These are phyloP conservation scores for Phytophthora palmivora DNA, from an alignment of 352 stramenopile species.

Conservation along the genomic window DNA sequence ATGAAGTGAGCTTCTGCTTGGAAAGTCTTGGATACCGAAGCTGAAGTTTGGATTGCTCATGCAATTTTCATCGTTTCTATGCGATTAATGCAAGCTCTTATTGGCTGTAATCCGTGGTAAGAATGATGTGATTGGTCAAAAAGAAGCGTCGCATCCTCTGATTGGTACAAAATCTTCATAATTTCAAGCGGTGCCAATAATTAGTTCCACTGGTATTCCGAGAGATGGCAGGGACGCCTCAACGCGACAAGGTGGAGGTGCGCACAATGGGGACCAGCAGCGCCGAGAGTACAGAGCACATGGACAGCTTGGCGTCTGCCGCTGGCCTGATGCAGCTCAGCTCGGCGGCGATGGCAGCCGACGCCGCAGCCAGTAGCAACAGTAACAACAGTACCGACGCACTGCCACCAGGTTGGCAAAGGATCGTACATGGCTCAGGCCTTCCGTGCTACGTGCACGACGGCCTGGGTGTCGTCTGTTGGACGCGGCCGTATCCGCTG, in stretches of 20 bases:
- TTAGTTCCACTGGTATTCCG: background rate
- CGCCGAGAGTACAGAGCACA: slow-evolving; percentile 11
- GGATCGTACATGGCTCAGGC: slow-evolving; percentile 68
- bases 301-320: slow-evolving; percentile 43
- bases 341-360: slow-evolving; percentile 40
- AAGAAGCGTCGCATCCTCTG: background rate
- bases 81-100: slow-evolving; percentile 1
- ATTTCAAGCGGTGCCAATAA: no score
- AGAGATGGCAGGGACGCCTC: slow-evolving; percentile 26
- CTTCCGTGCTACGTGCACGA: slow-evolving; percentile 78
- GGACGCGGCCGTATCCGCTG: slow-evolving; percentile 75
- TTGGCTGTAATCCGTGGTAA: slow-evolving; percentile 2
- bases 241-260: slow-evolving; percentile 11
- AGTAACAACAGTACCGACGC: slow-evolving; percentile 9
- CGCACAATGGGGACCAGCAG: slow-evolving; percentile 23
- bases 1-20: slow-evolving; percentile 19
- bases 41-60: slow-evolving; percentile 26
- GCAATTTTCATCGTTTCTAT: slow-evolving; percentile 10
- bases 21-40: slow-evolving; percentile 5
- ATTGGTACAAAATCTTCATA: background rate
- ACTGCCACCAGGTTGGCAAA: slow-evolving; percentile 70
- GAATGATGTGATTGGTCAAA: slow-evolving; percentile 17
- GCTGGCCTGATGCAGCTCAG: slow-evolving; percentile 63
- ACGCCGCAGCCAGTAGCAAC: slow-evolving; percentile 8
- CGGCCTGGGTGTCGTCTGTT: slow-evolving; percentile 61